Evolutionary conservation across 2,329 filamentous ascomycete species (phyloP).

Genomic region (Ophiosphaerella narmari): DNA sequence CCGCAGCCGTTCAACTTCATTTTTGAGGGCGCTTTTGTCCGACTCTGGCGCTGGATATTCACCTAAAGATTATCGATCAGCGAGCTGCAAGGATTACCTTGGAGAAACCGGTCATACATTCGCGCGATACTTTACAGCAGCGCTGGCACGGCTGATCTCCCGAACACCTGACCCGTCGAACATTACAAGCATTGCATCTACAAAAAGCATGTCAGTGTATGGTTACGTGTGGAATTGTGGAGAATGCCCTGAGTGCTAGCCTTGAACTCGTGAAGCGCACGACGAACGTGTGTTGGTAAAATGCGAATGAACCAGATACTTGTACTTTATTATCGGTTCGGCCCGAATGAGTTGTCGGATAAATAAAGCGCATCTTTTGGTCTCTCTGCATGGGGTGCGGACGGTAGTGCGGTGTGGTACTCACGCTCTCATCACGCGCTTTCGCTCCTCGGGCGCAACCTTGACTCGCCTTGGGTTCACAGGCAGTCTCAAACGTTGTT

Average conservation of each 20-base stretch:
- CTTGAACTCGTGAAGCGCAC: not conserved
- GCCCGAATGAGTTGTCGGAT: not conserved
- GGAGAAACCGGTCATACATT: slow-evolving; percentile 12
- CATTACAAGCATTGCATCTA: slow-evolving; percentile 35
- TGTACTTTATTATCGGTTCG: not conserved
- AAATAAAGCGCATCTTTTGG: not conserved
- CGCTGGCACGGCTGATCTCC: slow-evolving; percentile 33
- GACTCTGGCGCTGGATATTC: slow-evolving; percentile 28
- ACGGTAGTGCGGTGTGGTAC: slow-evolving; percentile 4
- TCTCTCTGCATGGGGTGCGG: not conserved
- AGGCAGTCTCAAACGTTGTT: slow-evolving; percentile 17
- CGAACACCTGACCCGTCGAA: slow-evolving; percentile 30
- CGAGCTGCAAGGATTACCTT: not conserved
- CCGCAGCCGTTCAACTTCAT: slow-evolving; percentile 28
- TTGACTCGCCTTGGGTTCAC: slow-evolving; percentile 32
- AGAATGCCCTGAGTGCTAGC: too few relatives aligned
- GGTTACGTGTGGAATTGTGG: not conserved
- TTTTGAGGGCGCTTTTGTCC: slow-evolving; percentile 21
- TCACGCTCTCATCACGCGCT: slow-evolving; percentile 29
- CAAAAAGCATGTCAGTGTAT: slow-evolving; percentile 5
- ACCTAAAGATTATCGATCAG: not conserved
- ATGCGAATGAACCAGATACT: not conserved
- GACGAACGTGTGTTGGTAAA: not conserved
- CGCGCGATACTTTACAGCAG: slow-evolving; percentile 20
- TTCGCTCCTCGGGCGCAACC: slow-evolving; percentile 26